These are phyloP conservation scores for Acacia concinna DNA, from an alignment of 331 rosid species.

Conservation along the genomic window DNA sequence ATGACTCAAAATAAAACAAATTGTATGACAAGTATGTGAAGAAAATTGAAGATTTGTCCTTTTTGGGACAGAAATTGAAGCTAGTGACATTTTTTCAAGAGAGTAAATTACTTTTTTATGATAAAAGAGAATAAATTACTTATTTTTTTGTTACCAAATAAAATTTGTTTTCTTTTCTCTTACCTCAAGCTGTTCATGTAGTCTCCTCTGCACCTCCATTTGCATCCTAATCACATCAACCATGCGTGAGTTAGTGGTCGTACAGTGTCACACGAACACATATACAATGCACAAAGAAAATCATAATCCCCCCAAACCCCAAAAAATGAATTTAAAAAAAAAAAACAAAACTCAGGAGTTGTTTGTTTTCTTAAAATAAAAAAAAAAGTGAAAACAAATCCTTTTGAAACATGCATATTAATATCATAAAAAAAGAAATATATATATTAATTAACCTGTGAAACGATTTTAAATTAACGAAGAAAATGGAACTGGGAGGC, in stretches of 20 bases:
- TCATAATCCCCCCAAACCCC: constrained; percentile 38
- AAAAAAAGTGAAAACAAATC: not conserved
- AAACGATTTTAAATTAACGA: not conserved
- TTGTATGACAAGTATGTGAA: not conserved
- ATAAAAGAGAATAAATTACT: not conserved
- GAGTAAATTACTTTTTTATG: not conserved
- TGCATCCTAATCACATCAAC: constrained; percentile 92
- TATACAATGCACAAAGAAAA: constrained; percentile 42
- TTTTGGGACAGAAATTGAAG: not conserved
- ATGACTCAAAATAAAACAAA: no score
- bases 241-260: constrained; percentile 61
- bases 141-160: not conserved
- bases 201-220: constrained; percentile 98
- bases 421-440: no score
- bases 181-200: constrained; percentile 98
- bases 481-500: constrained; percentile 16
- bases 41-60: not conserved
- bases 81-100: not conserved
- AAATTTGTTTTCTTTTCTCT: not conserved
- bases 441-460: not conserved
- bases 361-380: not conserved
- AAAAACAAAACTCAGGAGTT: constrained; percentile 19
- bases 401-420: not conserved
- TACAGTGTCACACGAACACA: constrained; percentile 44
- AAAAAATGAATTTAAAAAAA: not conserved